These are phyloP conservation scores for Naganishia vishniacii DNA, from an alignment of 768 basidiomycete genomes.

Conservation along the genomic window DNA sequence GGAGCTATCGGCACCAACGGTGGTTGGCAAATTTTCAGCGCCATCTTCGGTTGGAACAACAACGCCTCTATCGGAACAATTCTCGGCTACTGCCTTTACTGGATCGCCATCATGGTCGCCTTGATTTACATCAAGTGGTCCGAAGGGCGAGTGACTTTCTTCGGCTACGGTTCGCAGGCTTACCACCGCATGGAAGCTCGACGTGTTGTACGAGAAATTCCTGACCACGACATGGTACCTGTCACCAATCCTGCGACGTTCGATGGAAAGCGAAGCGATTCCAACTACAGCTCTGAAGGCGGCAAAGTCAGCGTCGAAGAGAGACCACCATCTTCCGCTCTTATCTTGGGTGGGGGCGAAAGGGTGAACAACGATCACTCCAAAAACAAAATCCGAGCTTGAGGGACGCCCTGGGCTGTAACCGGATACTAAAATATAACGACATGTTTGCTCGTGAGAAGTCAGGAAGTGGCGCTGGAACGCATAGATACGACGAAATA, in stretches of 20 bases:
- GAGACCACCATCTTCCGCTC: background rate
- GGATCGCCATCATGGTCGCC: slow-evolving; percentile 69
- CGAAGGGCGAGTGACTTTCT: slow-evolving; percentile 49
- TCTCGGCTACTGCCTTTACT: slow-evolving; percentile 85
- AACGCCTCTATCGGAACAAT: slow-evolving; percentile 73
- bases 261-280: background rate
- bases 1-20: slow-evolving; percentile 30
- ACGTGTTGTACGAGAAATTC: background rate
- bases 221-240: background rate
- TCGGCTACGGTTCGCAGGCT: slow-evolving; percentile 31
- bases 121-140: slow-evolving; percentile 56
- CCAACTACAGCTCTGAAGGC: slow-evolving; percentile 10
- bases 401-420: background rate
- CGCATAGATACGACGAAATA: no score
- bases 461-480: no score
- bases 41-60: slow-evolving; percentile 70
- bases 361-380: background rate
- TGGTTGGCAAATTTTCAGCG: slow-evolving; percentile 60
- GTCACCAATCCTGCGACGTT: background rate
- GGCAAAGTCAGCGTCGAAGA: slow-evolving; percentile 1
- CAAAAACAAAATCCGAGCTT: background rate
- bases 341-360: background rate
- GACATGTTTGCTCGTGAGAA: no score
- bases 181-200: slow-evolving; percentile 23
- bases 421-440: background rate